Base-by-base conservation (phyloP, 805 yeast species). In the Metschnikowia gelsemii region DNA sequence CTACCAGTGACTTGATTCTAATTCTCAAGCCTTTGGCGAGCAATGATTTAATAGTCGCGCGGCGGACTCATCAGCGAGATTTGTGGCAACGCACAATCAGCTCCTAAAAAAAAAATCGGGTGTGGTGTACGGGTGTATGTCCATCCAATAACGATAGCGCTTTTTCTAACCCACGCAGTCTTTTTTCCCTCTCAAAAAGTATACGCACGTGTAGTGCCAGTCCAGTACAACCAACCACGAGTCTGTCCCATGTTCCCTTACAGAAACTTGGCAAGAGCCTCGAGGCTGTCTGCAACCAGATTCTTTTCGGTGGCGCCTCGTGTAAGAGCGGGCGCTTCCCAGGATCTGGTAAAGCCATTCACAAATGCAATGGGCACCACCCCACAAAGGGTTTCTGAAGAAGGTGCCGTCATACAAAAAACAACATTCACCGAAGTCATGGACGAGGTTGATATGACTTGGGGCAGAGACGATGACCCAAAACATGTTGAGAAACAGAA, bases 371-470 rank as follows among this genome's bases (percentile, higher is more conserved):
- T 70, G 55, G 74, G 74, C 35, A 54, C 47, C 40, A 63, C 59
- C 18, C 68, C 68, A 23, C 64, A 62, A 45, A 62, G 60, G 44
- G 63, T 59, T 48, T 55, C 73, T 3, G 50, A 49, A n/a, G 63
- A 61, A 19, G 66, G 67, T 20, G 52, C 59, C 13, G 45, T 54
- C 4, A 57, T 66, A 40, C 65, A 71, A 40, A 64, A 66, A 46
- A 75, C 76, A 46, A 66, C 73, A 23, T 70, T 70, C 54, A 57
- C 69, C 14, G 73, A 70, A 50, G 68, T 64, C 16, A 59, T 70
- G 62, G 75, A 70, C 49, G 73, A 67, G 48, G 65, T 67, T 19
- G 73, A 69, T 50, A 68, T 69, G 74, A 58, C 64, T 31, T 68
- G 71, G 70, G 67, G 67, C 33, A 58, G 54, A 38, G 71, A 63